Evolutionary conservation across 257 asterid species (phyloP).

Genomic region (Avicennia marina): DNA sequence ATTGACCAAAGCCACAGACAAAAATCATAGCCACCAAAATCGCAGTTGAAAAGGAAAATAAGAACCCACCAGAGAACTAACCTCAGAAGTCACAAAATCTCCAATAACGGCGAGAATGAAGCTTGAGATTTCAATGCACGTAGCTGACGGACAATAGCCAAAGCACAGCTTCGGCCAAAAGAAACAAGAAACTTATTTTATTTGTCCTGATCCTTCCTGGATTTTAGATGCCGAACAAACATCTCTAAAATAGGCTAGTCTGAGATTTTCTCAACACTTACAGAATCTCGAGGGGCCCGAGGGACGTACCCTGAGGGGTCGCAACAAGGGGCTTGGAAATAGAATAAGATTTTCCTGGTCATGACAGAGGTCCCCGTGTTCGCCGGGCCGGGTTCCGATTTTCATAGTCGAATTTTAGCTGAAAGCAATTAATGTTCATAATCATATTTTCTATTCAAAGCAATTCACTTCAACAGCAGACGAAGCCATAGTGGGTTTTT

Average conservation of each 20-base stretch:
- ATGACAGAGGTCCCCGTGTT: conserved; percentile 18
- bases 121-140: conserved; percentile 1
- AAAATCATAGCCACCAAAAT: conserved; percentile 3
- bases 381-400: conserved; percentile 9
- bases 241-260: conserved; percentile 18
- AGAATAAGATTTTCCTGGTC: conserved; percentile 4
- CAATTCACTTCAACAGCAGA: too few species aligned
- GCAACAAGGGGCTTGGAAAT: conserved; percentile 12
- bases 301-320: conserved; percentile 12
- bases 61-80: conserved; percentile 23
- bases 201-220: neutral
- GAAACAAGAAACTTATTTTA: conserved; percentile 1
- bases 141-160: conserved; percentile 10
- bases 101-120: conserved; percentile 15
- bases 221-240: neutral
- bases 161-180: conserved; percentile 13
- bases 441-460: too few species aligned
- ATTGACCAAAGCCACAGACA: neutral
- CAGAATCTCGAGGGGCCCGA: too few species aligned
- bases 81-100: conserved; percentile 29
- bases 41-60: conserved; percentile 1
- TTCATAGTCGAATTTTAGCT: neutral
- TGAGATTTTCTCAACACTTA: conserved; percentile 21
- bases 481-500: too few species aligned
- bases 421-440: too few species aligned